Conservation (phyloP, 768 basidiomycete species). For the Amanita subjunquillea region DNA sequence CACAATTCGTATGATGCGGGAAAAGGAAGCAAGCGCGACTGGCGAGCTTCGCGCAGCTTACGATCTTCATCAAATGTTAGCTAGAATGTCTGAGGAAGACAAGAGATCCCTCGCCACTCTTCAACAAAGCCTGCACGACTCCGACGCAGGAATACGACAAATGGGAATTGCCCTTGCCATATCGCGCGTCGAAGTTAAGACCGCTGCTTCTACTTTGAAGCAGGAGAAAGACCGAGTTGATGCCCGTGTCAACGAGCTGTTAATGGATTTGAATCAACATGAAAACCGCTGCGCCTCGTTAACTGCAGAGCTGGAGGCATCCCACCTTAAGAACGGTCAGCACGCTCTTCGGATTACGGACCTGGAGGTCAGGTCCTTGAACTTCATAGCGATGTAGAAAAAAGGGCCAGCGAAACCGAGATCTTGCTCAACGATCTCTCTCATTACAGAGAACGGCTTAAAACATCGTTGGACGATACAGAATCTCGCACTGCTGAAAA, state of each 20-base stretch:
- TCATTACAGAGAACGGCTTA: conserved; percentile 17
- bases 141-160: background rate
- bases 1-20: conserved; percentile 7
- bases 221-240: conserved; percentile 7
- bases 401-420: conserved; percentile 12
- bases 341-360: background rate
- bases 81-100: background rate
- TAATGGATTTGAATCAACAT: background rate
- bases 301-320: background rate
- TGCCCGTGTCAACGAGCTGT: background rate
- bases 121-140: background rate
- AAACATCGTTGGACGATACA: conserved; percentile 15
- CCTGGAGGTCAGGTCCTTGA: conserved; percentile 14
- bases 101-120: background rate
- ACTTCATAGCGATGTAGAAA: conserved; percentile 9
- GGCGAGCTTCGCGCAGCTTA: background rate
- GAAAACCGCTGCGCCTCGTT: background rate
- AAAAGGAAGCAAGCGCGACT: background rate
- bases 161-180: conserved; percentile 3
- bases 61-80: background rate
- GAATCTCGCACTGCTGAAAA: conserved; percentile 13
- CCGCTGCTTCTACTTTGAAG: conserved; percentile 8
- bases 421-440: conserved; percentile 17
- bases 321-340: background rate
- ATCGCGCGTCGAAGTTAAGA: conserved; percentile 8